Evolutionary conservation across 208 protist species (phyloP).

Genomic region (Angomonas deanei): DNA sequence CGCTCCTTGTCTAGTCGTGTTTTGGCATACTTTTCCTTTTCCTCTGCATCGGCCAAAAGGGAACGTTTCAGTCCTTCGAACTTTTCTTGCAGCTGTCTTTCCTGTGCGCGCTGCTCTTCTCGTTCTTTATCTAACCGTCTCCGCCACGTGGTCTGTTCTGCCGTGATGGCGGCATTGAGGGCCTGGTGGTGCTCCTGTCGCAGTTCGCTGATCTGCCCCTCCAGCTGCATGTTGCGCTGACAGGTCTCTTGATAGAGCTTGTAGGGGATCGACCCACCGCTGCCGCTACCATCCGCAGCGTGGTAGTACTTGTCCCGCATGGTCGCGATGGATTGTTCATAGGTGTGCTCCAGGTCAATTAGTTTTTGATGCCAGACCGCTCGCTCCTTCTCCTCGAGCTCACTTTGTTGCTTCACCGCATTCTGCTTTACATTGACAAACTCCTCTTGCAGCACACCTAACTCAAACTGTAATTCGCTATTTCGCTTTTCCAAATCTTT

Average conservation of each 20-base stretch:
- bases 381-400: background rate
- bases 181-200: background rate
- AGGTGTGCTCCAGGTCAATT: background rate
- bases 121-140: background rate
- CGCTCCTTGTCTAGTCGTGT: background rate
- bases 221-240: background rate
- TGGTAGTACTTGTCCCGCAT: background rate
- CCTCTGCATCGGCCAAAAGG: background rate
- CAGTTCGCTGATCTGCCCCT: background rate
- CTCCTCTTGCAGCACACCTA: background rate
- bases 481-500: background rate
- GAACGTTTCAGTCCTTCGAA: background rate
- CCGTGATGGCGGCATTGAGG: background rate
- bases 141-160: background rate
- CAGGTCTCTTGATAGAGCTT: background rate
- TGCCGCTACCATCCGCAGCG: background rate
- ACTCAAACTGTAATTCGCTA: background rate
- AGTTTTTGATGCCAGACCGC: background rate
- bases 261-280: background rate
- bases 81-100: background rate
- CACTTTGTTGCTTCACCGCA: background rate
- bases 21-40: background rate
- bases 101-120: background rate
- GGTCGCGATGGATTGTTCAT: background rate
- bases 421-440: background rate